Evolutionary conservation across 768 basidiomycete genomes (phyloP).

Genomic region (Russula foetens): DNA sequence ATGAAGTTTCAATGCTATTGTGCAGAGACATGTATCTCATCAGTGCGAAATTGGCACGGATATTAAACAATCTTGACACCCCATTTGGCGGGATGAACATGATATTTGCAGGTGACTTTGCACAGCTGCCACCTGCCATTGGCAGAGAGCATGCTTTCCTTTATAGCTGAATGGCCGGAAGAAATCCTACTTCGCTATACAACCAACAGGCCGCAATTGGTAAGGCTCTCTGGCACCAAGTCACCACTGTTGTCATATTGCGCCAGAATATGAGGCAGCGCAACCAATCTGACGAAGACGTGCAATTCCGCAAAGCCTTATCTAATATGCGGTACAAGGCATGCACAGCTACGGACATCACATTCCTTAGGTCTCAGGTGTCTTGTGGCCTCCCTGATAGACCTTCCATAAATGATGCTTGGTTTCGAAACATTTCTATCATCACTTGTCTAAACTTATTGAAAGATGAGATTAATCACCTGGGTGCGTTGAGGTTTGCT

Average conservation of each 20-base stretch:
- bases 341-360: not conserved
- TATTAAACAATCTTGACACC: no score
- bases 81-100: no score
- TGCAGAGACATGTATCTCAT: no score
- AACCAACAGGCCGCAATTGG: not conserved
- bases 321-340: no score
- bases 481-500: not conserved
- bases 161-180: no score
- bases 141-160: no score
- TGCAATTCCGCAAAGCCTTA: no score
- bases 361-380: not conserved
- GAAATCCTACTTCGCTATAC: no score
- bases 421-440: not conserved
- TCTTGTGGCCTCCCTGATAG: not conserved
- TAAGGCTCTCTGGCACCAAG: no score
- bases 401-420: not conserved
- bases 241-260: not conserved
- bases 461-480: not conserved
- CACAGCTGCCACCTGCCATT: no score
- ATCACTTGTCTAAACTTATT: not conserved
- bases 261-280: not conserved
- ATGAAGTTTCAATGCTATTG: no score
- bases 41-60: no score
- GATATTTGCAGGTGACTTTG: not conserved
- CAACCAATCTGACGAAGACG: not conserved